Base-by-base conservation (phyloP, 2,329 filamentous ascomycete species). In the Cercospora sp. region DNA sequence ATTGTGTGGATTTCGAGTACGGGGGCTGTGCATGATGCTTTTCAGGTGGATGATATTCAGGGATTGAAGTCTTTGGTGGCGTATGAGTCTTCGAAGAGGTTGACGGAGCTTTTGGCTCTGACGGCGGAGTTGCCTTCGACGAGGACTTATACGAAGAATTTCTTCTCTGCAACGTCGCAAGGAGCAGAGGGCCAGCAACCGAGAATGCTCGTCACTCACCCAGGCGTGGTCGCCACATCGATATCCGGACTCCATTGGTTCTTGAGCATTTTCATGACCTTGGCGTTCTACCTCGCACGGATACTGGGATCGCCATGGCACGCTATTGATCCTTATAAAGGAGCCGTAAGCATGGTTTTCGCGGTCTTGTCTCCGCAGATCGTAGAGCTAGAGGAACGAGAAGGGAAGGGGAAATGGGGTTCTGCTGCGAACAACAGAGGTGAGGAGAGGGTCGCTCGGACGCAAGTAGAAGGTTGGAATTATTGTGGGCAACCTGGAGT, bases 281-380 rank as follows among this genome's bases (percentile, higher is more conserved):
- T 87, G 20, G 82, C 86, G 3, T 89, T 96, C 77, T 89, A 89
- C 78, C 53, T 97, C 16, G 88, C 88, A 13, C 91, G 94, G 71
- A 89, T 87, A 82, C 78, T 93, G 28, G 95, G 95, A 60, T 96
- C 92, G 2, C 91, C 91, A 10, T 99, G 95, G 95, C 94, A 98
- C 78, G 85, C 87, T 0, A 84, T 92, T 60, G 86, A 85, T n/a
- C 85, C 89, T 0, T 97, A 97, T 81, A 85, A 87, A 20, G 94
- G 91, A 51, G 92, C 94, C 7, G 86, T 86, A 59, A 88, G 93
- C 0, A 87, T 92, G 5, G 89, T 91, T 26, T 97, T 92, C 90
- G 81, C 97, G 6, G 88, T 90, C 0, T 86, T 98, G 12, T 86
- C 90, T 20, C 82, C 88, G 16, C 83, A 84, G 20, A 83, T 94